Evolutionary conservation across 257 asterid genomes (phyloP).

Genomic region (Solanum piurae): DNA sequence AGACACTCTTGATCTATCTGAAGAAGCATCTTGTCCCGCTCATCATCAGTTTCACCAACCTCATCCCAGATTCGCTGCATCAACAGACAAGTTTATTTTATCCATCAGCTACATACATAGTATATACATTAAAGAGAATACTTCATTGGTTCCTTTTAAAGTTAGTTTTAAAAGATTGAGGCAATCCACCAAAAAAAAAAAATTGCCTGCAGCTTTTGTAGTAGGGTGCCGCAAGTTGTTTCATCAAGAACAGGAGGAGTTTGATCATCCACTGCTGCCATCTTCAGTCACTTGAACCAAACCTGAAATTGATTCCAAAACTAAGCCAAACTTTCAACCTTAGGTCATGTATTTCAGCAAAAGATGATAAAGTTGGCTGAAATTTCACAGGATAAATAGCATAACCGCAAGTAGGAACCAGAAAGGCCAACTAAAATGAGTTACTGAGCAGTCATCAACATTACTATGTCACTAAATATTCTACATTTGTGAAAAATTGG

Average conservation of each 20-base stretch:
- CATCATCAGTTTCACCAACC: conserved; percentile 87
- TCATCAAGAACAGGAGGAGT: conserved; percentile 33
- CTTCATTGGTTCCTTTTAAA: background rate
- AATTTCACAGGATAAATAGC: background rate
- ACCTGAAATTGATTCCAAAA: background rate
- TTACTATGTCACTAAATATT: background rate
- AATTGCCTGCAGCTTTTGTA: conserved; percentile 77
- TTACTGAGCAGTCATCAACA: background rate
- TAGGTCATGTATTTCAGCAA: background rate
- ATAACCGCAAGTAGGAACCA: background rate
- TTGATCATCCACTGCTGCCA: conserved; percentile 63
- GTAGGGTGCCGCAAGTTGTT: conserved; percentile 68
- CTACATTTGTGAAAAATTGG: background rate
- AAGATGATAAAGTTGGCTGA: background rate
- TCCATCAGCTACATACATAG: background rate
- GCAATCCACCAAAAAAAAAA: background rate
- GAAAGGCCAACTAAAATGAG: background rate
- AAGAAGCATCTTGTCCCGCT: conserved; percentile 77
- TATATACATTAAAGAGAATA: background rate
- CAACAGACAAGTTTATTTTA: background rate
- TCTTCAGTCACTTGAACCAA: conserved; percentile 19
- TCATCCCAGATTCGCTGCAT: conserved; percentile 95
- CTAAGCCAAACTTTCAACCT: background rate
- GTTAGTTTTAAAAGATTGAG: background rate
- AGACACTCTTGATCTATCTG: conserved; percentile 89